Evolutionary conservation across 1,139 yeast species (phyloP).

Genomic region (Nakaseomyces bracarensis): DNA sequence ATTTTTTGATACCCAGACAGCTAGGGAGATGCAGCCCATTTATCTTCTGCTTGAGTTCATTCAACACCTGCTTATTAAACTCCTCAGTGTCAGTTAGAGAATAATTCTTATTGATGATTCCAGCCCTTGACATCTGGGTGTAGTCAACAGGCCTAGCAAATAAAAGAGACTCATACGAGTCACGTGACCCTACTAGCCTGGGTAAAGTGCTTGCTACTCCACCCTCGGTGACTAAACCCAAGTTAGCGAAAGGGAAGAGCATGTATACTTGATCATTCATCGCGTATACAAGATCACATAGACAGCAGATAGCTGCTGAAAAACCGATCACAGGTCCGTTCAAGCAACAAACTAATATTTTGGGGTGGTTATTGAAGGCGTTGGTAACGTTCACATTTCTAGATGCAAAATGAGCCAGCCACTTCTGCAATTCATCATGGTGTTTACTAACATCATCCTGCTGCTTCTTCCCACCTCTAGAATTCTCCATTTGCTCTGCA

Average conservation of each 20-base stretch:
- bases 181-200: slow-evolving; percentile 64
- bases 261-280: slow-evolving; percentile 53
- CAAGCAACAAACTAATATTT: slow-evolving; percentile 64
- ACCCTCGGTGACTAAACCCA: slow-evolving; percentile 83
- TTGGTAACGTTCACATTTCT: slow-evolving; percentile 40
- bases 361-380: slow-evolving; percentile 60
- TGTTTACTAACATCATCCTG: slow-evolving; percentile 9
- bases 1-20: slow-evolving; percentile 53
- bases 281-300: slow-evolving; percentile 70
- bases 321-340: slow-evolving; percentile 89
- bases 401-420: slow-evolving; percentile 44
- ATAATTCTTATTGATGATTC: slow-evolving; percentile 55
- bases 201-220: slow-evolving; percentile 66
- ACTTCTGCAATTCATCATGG: slow-evolving; percentile 37
- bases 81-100: slow-evolving; percentile 42
- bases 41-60: slow-evolving; percentile 40
- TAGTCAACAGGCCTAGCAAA: slow-evolving; percentile 60
- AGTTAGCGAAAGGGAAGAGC: slow-evolving; percentile 70
- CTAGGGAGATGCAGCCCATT: slow-evolving; percentile 48
- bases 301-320: slow-evolving; percentile 61
- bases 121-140: slow-evolving; percentile 44
- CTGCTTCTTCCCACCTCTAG: slow-evolving; percentile 15
- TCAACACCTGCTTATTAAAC: slow-evolving; percentile 47
- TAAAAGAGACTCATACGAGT: slow-evolving; percentile 66
- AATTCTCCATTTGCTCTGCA: slow-evolving; percentile 15